Base-by-base conservation (phyloP, 2,329 filamentous ascomycete genomes). In the Epichloe typhina region DNA sequence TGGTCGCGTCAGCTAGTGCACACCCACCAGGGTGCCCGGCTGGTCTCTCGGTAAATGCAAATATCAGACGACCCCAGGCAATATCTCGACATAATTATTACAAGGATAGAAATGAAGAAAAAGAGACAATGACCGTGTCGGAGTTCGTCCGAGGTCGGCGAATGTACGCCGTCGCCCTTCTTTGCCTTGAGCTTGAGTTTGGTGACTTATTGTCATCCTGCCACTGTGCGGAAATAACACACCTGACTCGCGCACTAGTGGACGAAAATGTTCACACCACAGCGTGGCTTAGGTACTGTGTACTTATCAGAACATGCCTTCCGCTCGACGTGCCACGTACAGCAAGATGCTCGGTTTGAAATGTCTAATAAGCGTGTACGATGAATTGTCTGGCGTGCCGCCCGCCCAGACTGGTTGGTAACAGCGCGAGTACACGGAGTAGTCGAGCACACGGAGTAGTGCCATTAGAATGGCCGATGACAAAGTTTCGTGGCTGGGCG, bases 101-200 rank as follows among this genome's bases (percentile, higher is more conserved):
- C 49, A 48, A 41, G 46, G 49, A 46, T 46, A 45, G 13, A 46
- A 23, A 37, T 39, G 49, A 26, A 44, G 41, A 44, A 49, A 44
- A 44, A 49, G 15, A 31, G 49, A 54, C 35, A 51, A 47, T 37
- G 43, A 53, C 39, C 21, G 39, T 46, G 46, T 49, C 49, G 47
- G 49, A 50, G 41, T 47, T 52, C 47, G 47, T 51, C 53, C 53
- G 53, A 53, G 43, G 49, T 55, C 52, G 47, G 53, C 51, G 26
- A 35, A 35, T 19, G 13, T 46, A 21, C 47, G 51, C 47, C 39
- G 43, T 50, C 33, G 36, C n/a, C 42, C 19, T 46, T 31, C 8
- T 13, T 31, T 33, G 9, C 36, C 26, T 44, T 26, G 38, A 26
- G n/a, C 44, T 23, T 26, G 17, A 19, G 17, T 19, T 19, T 19